phyloP scores from a whole-genome alignment of 768 basidiomycete species.

The Candolleomyces aberdarensis region DNA sequence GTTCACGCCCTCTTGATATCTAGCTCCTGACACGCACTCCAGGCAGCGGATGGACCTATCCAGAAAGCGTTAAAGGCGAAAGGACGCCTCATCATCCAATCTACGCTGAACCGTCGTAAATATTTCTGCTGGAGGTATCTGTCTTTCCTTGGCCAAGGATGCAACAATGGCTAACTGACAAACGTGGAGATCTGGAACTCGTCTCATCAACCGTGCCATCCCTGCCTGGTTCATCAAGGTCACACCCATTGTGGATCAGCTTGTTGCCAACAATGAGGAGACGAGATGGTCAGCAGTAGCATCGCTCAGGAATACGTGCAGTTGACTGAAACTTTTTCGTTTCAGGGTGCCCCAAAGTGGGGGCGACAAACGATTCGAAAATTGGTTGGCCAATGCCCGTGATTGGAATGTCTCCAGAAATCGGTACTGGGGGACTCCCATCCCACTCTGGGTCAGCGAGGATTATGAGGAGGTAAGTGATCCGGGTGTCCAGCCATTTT shows the following conservation, averaged over 20 bases:
- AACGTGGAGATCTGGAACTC: constrained; percentile 76
- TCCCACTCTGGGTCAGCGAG: constrained; percentile 94
- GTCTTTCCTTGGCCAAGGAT: not conserved
- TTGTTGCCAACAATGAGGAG: constrained; percentile 85
- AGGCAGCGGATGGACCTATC: constrained; percentile 94
- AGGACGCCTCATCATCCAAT: constrained; percentile 84
- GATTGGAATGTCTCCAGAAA: constrained; percentile 99
- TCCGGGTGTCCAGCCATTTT: not conserved
- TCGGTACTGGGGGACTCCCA: constrained; percentile 98
- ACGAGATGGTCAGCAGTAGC: constrained; percentile 71
- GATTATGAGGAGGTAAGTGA: constrained; percentile 78
- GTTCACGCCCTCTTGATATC: not conserved
- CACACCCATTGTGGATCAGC: constrained; percentile 75
- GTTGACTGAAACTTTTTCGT: constrained; percentile 2
- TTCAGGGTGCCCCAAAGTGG: constrained; percentile 87
- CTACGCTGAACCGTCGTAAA: constrained; percentile 85
- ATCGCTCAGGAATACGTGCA: not conserved
- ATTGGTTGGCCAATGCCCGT: constrained; percentile 97
- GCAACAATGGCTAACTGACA: not conserved
- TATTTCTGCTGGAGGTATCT: constrained; percentile 95
- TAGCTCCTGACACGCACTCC: not conserved
- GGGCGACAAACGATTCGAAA: constrained; percentile 91
- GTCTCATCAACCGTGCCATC: constrained; percentile 93
- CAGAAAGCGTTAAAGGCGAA: constrained; percentile 86
- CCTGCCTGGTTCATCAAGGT: constrained; percentile 97